Base-by-base conservation (phyloP, 768 basidiomycete species). In the Leccinum rimulosum region DNA sequence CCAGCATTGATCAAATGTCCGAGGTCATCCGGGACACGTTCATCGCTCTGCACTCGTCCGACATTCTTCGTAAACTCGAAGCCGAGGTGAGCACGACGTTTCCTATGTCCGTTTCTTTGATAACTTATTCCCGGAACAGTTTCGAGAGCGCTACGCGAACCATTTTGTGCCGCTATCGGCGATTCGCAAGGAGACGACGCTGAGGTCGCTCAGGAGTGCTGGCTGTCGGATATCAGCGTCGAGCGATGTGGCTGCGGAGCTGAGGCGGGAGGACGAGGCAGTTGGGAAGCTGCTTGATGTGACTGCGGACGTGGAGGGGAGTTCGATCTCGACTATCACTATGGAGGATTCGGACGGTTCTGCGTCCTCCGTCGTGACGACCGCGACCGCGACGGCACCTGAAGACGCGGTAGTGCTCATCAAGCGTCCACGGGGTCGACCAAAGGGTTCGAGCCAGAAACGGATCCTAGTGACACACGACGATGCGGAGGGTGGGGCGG, bases 11-110 rank as follows among this genome's bases (percentile, higher is more conserved):
- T 74, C 76, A 84, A 54, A 96, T 98, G 94, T 91, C 93, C 0
- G 80, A 78, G 50, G 80, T 91, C 65, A 96, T 98, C 66, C 89
- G 96, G 30, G 90, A 95, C 48, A 93, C 92, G 1, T 99, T 99
- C 73, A 90, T 98, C 58, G 85, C 89, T 0, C 80, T 98, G 15
- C 96, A 99, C 73, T 89, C 89, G 17, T 89, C 91, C 8, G 88
- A 95, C 70, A 84, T 98, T 8, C 82, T 98, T 6, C 75, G 75
- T 22, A 84, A 82, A 64, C 83, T 98, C 0, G 76, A 84, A 7
- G 72, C 77, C 3, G 95, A 98, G 84, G 91, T 91, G 61, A 54
- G 83, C 50, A 36, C 38, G 7, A 25, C n/a, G 17, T 11, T 4
- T 7, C 12, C 28, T 22, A 27, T 49, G 25, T 9, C 19, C 6